phyloP scores from a whole-genome alignment of 306 rosid species.

The Castanea mollissima region DNA sequence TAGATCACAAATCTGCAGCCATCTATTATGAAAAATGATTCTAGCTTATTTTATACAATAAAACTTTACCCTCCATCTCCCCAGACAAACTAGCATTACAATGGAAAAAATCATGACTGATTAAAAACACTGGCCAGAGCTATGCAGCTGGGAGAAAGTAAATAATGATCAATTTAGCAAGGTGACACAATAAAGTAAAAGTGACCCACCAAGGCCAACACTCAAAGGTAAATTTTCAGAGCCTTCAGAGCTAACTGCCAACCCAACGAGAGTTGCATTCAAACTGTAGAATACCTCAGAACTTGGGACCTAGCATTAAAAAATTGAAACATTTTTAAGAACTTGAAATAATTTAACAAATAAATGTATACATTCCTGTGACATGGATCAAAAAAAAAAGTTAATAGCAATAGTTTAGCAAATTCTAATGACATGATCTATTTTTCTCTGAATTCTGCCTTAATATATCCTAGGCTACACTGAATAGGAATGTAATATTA shows the following conservation, averaged over 20 bases:
- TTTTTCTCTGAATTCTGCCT: background rate
- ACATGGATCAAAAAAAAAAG: background rate
- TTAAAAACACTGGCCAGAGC: background rate
- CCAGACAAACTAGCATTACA: background rate
- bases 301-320: slow-evolving; percentile 64
- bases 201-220: slow-evolving; percentile 84
- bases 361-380: background rate
- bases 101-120: background rate
- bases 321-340: background rate
- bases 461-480: background rate
- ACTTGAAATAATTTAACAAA: background rate
- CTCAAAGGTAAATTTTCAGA: slow-evolving; percentile 63
- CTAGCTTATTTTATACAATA: background rate
- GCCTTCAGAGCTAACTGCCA: slow-evolving; percentile 66
- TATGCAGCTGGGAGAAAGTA: background rate
- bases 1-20: background rate
- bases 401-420: background rate
- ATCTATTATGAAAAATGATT: background rate
- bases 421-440: background rate
- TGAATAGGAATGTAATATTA: background rate
- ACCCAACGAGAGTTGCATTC: slow-evolving; percentile 85
- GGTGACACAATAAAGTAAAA: slow-evolving; percentile 2
- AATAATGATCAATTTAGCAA: background rate
- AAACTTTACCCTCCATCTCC: background rate
- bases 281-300: slow-evolving; percentile 64